These are phyloP conservation scores for Komagataella populi DNA, from an alignment of 805 yeast genomes.

Conservation along the genomic window DNA sequence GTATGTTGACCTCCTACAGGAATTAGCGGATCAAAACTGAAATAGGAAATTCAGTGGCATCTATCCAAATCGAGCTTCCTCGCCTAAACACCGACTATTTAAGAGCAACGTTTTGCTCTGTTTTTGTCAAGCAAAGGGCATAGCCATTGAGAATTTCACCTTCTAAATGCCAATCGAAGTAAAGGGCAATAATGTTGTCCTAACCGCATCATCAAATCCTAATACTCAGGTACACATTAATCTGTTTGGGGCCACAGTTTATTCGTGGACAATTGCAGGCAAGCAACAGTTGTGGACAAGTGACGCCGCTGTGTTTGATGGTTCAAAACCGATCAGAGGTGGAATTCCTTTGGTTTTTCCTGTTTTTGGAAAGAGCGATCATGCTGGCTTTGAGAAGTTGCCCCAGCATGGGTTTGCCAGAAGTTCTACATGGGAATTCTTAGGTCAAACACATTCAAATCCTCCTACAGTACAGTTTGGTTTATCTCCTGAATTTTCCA, in stretches of 20 bases:
- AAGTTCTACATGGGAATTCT: conserved; percentile 81
- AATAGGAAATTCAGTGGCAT: not conserved
- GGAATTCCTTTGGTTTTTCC: conserved; percentile 97
- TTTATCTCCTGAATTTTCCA: conserved; percentile 73
- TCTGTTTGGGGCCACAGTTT: conserved; percentile 79
- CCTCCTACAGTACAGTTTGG: conserved; percentile 86
- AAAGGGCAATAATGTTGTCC: conserved; percentile 43
- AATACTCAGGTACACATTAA: conserved; percentile 53
- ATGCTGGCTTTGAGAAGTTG: conserved; percentile 46
- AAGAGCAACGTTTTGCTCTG: not conserved
- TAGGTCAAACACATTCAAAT: conserved; percentile 63
- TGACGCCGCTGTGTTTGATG: conserved; percentile 73
- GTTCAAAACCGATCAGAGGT: conserved; percentile 90
- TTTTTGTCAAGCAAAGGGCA: not conserved
- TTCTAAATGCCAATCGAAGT: conserved; percentile 53
- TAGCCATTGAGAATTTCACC: not conserved
- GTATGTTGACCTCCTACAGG: not conserved
- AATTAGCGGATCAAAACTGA: not conserved
- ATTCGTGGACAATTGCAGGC: conserved; percentile 66
- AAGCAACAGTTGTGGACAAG: conserved; percentile 78
- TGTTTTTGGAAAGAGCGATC: conserved; percentile 62
- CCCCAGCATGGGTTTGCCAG: conserved; percentile 98
- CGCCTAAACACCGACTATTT: not conserved
- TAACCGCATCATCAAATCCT: conserved; percentile 40
- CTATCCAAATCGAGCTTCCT: not conserved